Percentiles rank a stretch among this genome's conserved stretches.
Evolutionary conservation across 2,329 filamentous ascomycete genomes (phyloP).

Genomic region (Aspergillus fructus): DNA sequence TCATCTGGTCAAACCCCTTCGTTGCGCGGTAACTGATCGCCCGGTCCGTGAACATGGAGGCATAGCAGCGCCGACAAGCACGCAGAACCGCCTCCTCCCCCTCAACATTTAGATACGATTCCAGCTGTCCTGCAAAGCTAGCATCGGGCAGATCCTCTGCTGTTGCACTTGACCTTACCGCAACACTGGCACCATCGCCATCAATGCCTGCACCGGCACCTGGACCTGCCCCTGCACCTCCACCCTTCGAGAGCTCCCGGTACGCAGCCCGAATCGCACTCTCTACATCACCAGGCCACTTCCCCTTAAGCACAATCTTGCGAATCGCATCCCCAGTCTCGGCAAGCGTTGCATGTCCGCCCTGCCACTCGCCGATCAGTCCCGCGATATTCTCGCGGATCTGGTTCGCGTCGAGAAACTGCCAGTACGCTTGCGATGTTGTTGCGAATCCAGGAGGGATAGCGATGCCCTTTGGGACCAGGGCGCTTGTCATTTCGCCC

Average conservation of each 20-base stretch:
- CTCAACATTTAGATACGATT: conserved; percentile 39
- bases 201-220: too few species aligned
- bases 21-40: conserved; percentile 37
- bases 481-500: too few species aligned
- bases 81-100: conserved; percentile 32
- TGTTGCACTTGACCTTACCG: conserved; percentile 41
- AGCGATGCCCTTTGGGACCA: too few species aligned
- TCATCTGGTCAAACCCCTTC: conserved; percentile 22
- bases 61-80: conserved; percentile 39
- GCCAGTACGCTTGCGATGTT: too few species aligned
- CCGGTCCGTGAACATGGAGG: conserved; percentile 40
- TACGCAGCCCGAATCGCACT: conserved; percentile 30
- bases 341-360: conserved; percentile 24
- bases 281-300: conserved; percentile 30
- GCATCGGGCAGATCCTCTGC: conserved; percentile 42
- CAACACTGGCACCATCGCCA: conserved; percentile 28
- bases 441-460: too few species aligned
- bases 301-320: conserved; percentile 30
- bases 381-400: conserved; percentile 31
- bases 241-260: conserved; percentile 25
- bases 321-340: conserved; percentile 33
- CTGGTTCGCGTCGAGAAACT: conserved; percentile 19
- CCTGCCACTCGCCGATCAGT: conserved; percentile 20
- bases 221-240: neutral
- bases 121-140: conserved; percentile 42